phyloP scores from a whole-genome alignment of 306 rosid species.

The Malus orientalis region DNA sequence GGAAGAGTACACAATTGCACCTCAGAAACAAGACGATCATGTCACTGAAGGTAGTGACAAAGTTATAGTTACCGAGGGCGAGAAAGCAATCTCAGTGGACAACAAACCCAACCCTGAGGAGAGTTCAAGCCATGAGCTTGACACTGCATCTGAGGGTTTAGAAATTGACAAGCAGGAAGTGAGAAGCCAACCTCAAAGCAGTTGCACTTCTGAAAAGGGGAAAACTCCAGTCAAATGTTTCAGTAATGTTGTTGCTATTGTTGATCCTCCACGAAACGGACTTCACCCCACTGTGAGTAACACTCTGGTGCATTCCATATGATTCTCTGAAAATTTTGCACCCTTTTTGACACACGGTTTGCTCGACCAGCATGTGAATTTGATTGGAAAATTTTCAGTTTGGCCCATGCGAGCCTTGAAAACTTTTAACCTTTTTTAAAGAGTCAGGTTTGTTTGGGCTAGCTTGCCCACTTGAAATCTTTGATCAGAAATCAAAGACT shows the following conservation, averaged over 20 bases:
- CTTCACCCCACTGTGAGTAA: slow-evolving; percentile 91
- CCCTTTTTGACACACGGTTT: neutral
- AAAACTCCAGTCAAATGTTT: slow-evolving; percentile 36
- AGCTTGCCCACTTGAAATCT: neutral
- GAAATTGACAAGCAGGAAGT: slow-evolving; percentile 33
- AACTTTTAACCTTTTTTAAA: too few species aligned
- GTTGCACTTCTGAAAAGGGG: slow-evolving; percentile 34
- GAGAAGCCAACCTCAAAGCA: slow-evolving; percentile 26
- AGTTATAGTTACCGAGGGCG: slow-evolving; percentile 19
- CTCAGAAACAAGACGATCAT: slow-evolving; percentile 36
- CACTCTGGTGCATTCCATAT: neutral
- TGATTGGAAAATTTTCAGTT: neutral
- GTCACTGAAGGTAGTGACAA: slow-evolving; percentile 25
- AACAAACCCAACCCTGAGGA: slow-evolving; percentile 19
- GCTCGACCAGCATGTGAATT: neutral
- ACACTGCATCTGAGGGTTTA: slow-evolving; percentile 24
- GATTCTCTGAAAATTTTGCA: neutral
- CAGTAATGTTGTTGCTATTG: slow-evolving; percentile 84
- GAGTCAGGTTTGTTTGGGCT: neutral
- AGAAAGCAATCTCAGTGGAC: slow-evolving; percentile 12
- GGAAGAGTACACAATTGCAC: slow-evolving; percentile 50
- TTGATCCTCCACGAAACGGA: slow-evolving; percentile 95
- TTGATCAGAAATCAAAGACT: neutral
- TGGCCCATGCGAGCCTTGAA: neutral
- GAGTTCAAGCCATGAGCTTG: slow-evolving; percentile 29